A percentile compares a stretch with the other conserved stretches of the same genome.
Conservation (phyloP, 1,284 basidiomycete genomes). For the Ustilago nuda region DNA sequence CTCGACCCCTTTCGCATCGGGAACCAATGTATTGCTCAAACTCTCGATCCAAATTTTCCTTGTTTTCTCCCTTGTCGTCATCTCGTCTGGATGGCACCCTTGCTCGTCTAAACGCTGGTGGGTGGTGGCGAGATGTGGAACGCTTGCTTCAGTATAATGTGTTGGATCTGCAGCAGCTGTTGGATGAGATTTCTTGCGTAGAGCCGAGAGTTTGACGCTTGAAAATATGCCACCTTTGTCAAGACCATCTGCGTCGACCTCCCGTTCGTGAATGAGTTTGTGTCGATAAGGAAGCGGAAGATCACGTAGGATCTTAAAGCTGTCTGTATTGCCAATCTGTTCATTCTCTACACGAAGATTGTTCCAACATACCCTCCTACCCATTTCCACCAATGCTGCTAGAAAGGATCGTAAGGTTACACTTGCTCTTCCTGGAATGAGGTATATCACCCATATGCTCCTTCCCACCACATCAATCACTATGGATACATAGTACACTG, state of each 20-base stretch:
- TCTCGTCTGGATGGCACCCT: background rate
- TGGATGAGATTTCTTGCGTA: conserved; percentile 22
- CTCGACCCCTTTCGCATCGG: conserved; percentile 14
- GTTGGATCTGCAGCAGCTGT: background rate
- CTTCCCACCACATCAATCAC: conserved; percentile 78
- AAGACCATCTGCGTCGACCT: background rate
- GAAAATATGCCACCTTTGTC: conserved; percentile 33
- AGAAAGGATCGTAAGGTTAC: conserved; percentile 77
- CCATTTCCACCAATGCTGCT: conserved; percentile 79
- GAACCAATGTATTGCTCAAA: conserved; percentile 35
- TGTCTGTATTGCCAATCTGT: conserved; percentile 73
- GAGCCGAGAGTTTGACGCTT: conserved; percentile 20
- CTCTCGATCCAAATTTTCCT: conserved; percentile 25
- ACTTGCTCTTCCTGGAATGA: conserved; percentile 74
- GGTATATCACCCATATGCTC: conserved; percentile 84
- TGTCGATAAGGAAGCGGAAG: conserved; percentile 57
- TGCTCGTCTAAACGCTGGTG: background rate
- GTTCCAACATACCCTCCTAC: conserved; percentile 90
- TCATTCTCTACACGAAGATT: conserved; percentile 86
- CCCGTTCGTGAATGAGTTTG: conserved; percentile 13
- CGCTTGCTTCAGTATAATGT: background rate
- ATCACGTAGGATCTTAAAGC: conserved; percentile 62
- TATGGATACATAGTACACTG: conserved; percentile 72
- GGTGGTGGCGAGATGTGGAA: background rate
- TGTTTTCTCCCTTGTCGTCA: background rate